Base-by-base conservation (phyloP, 495 filamentous ascomycete genomes). In the Annulohypoxylon nitens region DNA sequence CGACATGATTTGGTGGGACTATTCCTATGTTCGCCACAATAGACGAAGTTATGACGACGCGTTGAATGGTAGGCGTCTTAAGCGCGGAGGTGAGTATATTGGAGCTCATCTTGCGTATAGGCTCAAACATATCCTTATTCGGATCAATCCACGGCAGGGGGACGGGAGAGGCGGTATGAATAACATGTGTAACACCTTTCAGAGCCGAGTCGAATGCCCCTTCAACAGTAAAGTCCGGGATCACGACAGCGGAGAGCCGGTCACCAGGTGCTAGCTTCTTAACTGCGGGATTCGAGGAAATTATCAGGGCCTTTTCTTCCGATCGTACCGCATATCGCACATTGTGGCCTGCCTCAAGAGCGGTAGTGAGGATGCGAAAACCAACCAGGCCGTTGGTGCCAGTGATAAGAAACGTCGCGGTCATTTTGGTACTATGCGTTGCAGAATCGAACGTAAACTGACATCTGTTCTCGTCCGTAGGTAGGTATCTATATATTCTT, bases 151-250 rank as follows among this genome's bases (percentile, higher is more conserved):
- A 59, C 11, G 71, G 70, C 9, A 64, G 33, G 0, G 75, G 72
- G 14, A 75, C 66, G 0, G 86, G 86, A 30, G 84, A 84, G 4
- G 86, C 86, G 8, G 85, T 64, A 54, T 88, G 86, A 59, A 88
- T 78, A 61, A 87, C 75, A 47, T 81, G 83, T 23, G 79, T 82
- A 1, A 83, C 82, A 9, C 78, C 84, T 51, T 83, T 66, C 20
- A 86, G 79, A 3, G 81, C 84, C 30, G 81, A 72, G 64, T 86
- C 80, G 64, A 83, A 87, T 9, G 82, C 83, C 16, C 79, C 81
- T 0, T 80, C 66, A 8, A 74, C 75, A 0, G 81, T 34, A 16
- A 87, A 76, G 69, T 88, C 85, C 4, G 85, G 82, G 7, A 88
- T 78, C 16, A 84, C 64, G 34, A 78, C 64, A 34, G 82, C 80